Percentiles rank a stretch among this genome's conserved stretches.
phyloP scores from a whole-genome alignment of 2,329 filamentous ascomycete genomes.

The Alternaria sp. region DNA sequence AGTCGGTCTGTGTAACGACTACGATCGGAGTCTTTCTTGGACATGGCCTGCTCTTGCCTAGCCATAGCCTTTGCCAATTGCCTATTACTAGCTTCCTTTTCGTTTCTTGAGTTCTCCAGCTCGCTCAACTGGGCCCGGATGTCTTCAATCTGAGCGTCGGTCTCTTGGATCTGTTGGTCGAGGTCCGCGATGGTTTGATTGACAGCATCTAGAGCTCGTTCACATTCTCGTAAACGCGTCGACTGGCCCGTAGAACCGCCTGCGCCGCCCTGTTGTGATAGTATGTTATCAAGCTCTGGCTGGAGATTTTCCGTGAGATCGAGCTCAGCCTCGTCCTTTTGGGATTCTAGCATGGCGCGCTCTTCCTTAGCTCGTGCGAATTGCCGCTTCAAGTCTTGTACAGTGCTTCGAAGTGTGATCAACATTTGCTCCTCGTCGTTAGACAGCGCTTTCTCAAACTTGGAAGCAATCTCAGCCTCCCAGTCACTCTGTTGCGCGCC shows the following conservation, averaged over 20 bases:
- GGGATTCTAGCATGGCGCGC: conserved; percentile 77
- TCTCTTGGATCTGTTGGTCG: conserved; percentile 72
- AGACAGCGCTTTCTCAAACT: conserved; percentile 91
- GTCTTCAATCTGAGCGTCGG: conserved; percentile 74
- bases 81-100: conserved; percentile 75
- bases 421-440: conserved; percentile 82
- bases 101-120: conserved; percentile 64
- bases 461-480: conserved; percentile 79
- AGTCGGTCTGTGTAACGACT: conserved; percentile 78
- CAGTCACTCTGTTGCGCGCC: conserved; percentile 77
- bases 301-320: conserved; percentile 89
- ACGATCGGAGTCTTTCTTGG: conserved; percentile 90
- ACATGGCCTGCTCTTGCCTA: conserved; percentile 85
- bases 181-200: conserved; percentile 71
- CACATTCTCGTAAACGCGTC: conserved; percentile 74
- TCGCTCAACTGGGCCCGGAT: conserved; percentile 61
- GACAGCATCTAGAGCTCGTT: conserved; percentile 81
- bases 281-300: conserved; percentile 83
- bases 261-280: conserved; percentile 50
- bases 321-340: conserved; percentile 83
- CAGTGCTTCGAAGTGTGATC: conserved; percentile 70
- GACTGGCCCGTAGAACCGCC: conserved; percentile 60
- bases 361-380: conserved; percentile 76
- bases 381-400: conserved; percentile 77
- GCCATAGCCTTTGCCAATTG: conserved; percentile 80